Conservation (phyloP, 768 basidiomycete species). For the Pleurotus giganteus region DNA sequence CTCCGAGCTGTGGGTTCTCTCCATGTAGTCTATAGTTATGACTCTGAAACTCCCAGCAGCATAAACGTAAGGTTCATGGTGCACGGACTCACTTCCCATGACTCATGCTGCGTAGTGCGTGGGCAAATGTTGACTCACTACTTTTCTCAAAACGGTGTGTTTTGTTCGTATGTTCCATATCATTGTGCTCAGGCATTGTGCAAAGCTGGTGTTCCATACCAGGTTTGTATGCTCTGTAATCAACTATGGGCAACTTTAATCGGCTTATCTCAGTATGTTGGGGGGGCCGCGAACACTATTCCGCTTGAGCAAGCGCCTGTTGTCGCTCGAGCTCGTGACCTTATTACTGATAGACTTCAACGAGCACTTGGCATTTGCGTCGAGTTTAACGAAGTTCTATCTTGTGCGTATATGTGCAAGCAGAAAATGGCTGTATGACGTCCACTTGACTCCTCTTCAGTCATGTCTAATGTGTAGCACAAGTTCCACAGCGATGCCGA, state of each 20-base stretch:
- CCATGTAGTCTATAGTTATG: neutral
- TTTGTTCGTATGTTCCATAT: neutral
- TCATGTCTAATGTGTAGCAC: neutral
- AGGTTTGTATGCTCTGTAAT: conserved; percentile 38
- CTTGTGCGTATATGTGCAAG: conserved; percentile 81
- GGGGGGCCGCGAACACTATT: conserved; percentile 70
- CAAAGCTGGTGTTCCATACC: conserved; percentile 77
- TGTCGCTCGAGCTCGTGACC: conserved; percentile 51
- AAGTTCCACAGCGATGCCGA: conserved; percentile 84
- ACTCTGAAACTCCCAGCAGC: conserved; percentile 37
- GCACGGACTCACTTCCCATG: neutral
- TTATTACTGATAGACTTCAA: conserved; percentile 56
- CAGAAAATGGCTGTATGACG: conserved; percentile 76
- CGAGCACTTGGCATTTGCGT: conserved; percentile 38
- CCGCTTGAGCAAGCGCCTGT: conserved; percentile 63
- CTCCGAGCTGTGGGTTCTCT: conserved; percentile 52
- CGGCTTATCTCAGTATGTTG: conserved; percentile 58
- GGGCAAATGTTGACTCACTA: conserved; percentile 75
- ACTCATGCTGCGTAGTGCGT: conserved; percentile 44
- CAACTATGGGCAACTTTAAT: neutral
- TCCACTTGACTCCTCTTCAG: conserved; percentile 2
- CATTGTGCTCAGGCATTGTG: conserved; percentile 4
- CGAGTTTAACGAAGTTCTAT: conserved; percentile 76
- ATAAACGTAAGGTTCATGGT: conserved; percentile 51
- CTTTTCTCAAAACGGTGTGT: conserved; percentile 81